These are phyloP conservation scores for Saccharomycopsis hybrid DNA, from an alignment of 1,139 yeast species.

Conservation along the genomic window DNA sequence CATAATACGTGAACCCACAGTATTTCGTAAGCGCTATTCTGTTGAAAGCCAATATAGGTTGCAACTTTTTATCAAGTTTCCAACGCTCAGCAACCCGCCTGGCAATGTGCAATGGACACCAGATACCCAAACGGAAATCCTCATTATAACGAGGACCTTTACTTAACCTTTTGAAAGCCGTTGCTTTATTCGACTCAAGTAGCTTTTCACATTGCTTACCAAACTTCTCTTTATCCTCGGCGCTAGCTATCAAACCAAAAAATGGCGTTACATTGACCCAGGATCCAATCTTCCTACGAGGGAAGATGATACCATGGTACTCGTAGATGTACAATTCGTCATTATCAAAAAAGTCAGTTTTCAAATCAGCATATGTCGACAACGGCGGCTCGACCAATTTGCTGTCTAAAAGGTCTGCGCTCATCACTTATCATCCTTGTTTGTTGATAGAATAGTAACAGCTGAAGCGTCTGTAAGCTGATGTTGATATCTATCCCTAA, in stretches of 20 bases:
- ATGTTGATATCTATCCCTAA: too few species aligned
- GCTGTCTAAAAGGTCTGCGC: too few species aligned
- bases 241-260: background rate
- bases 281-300: background rate
- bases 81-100: background rate
- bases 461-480: too few species aligned
- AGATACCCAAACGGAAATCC: background rate
- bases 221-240: too few species aligned
- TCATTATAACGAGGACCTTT: too few species aligned
- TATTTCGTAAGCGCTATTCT: slow-evolving; percentile 1
- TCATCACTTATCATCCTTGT: too few species aligned
- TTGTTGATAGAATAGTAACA: too few species aligned
- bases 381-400: too few species aligned
- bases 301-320: background rate
- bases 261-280: background rate
- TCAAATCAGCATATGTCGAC: background rate
- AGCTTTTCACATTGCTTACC: background rate
- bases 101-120: background rate
- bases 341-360: background rate
- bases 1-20: slow-evolving; percentile 10
- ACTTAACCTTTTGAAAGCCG: background rate
- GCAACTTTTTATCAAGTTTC: background rate
- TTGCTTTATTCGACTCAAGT: background rate
- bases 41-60: slow-evolving; percentile 4
- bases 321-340: background rate